Evolutionary conservation across 805 yeast genomes (phyloP), one percentile per base, ranked within the genome.

Genomic region (Saccharomycopsis selenospora): DNA sequence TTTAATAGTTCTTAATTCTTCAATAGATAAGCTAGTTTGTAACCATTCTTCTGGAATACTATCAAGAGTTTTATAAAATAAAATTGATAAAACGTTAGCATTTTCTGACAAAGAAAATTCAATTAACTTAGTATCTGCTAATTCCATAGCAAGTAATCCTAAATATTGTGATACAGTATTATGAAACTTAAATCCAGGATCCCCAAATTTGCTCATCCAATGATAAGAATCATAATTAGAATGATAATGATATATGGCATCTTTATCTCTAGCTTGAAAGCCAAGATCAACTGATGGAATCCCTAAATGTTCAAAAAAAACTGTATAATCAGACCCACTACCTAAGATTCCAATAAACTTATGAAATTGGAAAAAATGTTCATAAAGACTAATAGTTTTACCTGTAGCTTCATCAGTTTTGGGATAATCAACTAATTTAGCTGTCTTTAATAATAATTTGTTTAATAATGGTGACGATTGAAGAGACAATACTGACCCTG

Each of bases 171-270:
- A 72, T 59, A 76, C 61, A 3, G 79, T 61, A 46, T 77, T 76
- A 62, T 84, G 90, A 54, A 63, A 71, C 40, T 67, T 67, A 66
- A 79, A 82, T 0, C 74, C 79, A 10, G 83, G 81, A 59, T 83
- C 90, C 24, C 77, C 84, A 59, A 62, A 73, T 3, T 64, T 68
- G 33, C 70, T 68, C 82, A 83, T 80, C 91, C 91, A 84, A 54
- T 77, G 68, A 61, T 66, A 78, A 0, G 86, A 80, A 62, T 82
- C 89, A 59, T 80, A 84, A 60, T 80, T 78, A 17, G 90, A 82
- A 60, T 84, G 91, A 61, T 84, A 82, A 52, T 82, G 90, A 59
- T 83, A 83, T 4, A 82, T 77, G 0, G 88, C 71, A 45, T 79
- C 83, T 6, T 60, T 66, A 11, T 59, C 56, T 7, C 70, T 66